Percentiles rank a stretch among this genome's conserved stretches.
These are phyloP conservation scores for Xylaria sp. DNA, from an alignment of 2,329 filamentous ascomycete species.

Conservation along the genomic window DNA sequence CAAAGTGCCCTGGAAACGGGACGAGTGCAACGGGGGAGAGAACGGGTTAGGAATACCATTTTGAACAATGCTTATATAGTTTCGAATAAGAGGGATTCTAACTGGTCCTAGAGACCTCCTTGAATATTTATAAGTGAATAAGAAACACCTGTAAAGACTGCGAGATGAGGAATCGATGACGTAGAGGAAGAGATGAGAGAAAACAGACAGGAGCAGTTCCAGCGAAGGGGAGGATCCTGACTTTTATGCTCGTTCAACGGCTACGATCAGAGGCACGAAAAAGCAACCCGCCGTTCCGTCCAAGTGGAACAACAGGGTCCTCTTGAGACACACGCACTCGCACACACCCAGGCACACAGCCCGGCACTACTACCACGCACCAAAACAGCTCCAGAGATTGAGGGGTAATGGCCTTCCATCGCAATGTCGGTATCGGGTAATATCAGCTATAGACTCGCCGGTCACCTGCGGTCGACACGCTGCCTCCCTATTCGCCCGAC, in stretches of 20 bases:
- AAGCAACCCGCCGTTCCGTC: constrained; percentile 20
- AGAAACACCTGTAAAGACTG: background rate
- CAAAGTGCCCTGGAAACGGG: constrained; percentile 45
- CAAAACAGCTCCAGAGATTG: constrained; percentile 34
- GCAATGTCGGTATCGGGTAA: constrained; percentile 37
- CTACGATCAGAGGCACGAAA: constrained; percentile 26
- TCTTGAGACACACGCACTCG: constrained; percentile 19
- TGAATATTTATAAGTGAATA: constrained; percentile 4
- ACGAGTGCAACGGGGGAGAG: constrained; percentile 59
- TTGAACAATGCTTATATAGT: constrained; percentile 40
- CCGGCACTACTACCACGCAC: constrained; percentile 26
- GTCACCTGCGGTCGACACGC: constrained; percentile 29
- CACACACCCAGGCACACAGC: constrained; percentile 24
- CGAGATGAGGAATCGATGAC: constrained; percentile 4
- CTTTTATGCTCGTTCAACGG: constrained; percentile 42
- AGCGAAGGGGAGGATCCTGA: constrained; percentile 33
- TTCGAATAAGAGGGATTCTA: constrained; percentile 9
- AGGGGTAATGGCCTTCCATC: constrained; percentile 37
- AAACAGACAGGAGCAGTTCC: constrained; percentile 18
- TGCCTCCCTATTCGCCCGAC: constrained; percentile 23
- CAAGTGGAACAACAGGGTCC: constrained; percentile 27
- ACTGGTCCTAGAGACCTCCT: constrained; percentile 4
- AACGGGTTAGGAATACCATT: constrained; percentile 69
- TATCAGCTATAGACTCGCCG: constrained; percentile 32
- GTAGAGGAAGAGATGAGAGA: constrained; percentile 14